Evolutionary conservation across 441 rosid species (phyloP).

Genomic region (Capsella rubella): DNA sequence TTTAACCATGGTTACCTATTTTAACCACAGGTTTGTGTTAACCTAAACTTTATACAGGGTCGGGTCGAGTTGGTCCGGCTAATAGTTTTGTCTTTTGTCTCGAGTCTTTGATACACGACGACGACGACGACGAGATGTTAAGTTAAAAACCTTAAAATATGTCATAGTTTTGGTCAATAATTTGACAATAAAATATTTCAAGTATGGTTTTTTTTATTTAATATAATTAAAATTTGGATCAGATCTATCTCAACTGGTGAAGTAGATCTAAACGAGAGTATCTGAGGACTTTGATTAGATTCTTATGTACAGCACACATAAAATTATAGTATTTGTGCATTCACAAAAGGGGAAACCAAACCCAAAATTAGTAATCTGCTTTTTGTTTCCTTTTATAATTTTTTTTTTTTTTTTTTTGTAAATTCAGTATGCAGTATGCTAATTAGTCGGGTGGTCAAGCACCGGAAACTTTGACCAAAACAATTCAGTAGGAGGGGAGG

Average conservation of each 20-base stretch:
- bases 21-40: conserved; percentile 12
- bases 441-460: conserved; percentile 24
- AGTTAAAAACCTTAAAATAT: neutral
- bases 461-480: conserved; percentile 32
- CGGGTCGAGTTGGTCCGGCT: neutral
- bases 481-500: neutral
- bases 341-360: conserved; percentile 29
- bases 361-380: conserved; percentile 25
- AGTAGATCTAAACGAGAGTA: conserved; percentile 29
- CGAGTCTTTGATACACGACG: conserved; percentile 13
- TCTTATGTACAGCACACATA: conserved; percentile 28
- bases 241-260: conserved; percentile 38
- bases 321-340: neutral
- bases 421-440: neutral
- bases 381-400: neutral
- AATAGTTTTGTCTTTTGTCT: conserved; percentile 21
- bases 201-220: neutral
- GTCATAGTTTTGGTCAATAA: neutral
- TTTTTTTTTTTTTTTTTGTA: no score
- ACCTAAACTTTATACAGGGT: conserved; percentile 4
- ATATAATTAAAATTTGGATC: neutral
- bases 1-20: conserved; percentile 30
- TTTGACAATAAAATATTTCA: neutral
- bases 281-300: conserved; percentile 35
- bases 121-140: neutral